Percentiles rank a stretch among this genome's conserved stretches.
Conservation (phyloP, 1,284 basidiomycete species). For the Marasmius fiardii region DNA sequence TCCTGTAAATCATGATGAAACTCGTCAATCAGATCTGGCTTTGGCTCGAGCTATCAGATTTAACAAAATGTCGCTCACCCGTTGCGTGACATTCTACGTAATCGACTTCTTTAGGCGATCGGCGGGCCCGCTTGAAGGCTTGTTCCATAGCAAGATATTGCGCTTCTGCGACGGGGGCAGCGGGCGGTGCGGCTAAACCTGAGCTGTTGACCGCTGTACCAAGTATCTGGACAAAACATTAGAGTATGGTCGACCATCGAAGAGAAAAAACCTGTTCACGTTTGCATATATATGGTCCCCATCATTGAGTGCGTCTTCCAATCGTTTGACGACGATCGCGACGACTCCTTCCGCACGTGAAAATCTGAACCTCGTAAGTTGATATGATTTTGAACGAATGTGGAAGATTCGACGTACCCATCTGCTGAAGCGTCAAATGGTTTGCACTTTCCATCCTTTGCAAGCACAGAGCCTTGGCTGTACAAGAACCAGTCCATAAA, state of each 20-base stretch:
- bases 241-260: background rate
- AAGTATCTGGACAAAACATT: conserved; percentile 27
- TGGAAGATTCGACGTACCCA: conserved; percentile 25
- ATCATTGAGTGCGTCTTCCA: conserved; percentile 27
- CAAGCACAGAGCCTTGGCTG: conserved; percentile 24
- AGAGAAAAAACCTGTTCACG: conserved; percentile 18
- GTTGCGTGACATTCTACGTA: conserved; percentile 49
- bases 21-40: too few relatives aligned
- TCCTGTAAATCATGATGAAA: conserved; percentile 21
- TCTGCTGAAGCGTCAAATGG: conserved; percentile 33
- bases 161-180: conserved; percentile 34
- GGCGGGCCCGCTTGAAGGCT: conserved; percentile 25
- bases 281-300: conserved; percentile 31
- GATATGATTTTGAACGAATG: background rate
- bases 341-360: conserved; percentile 29
- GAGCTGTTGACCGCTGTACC: conserved; percentile 36
- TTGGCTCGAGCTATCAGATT: too few relatives aligned
- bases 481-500: conserved; percentile 18
- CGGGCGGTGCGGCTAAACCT: conserved; percentile 32
- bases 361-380: conserved; percentile 21
- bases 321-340: conserved; percentile 29
- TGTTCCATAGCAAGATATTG: conserved; percentile 27
- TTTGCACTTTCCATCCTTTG: conserved; percentile 32
- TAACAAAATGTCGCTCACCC: too few relatives aligned
- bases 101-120: conserved; percentile 35